Evolutionary conservation across 495 filamentous ascomycete genomes (phyloP).

Genomic region (Tirmania nivea): DNA sequence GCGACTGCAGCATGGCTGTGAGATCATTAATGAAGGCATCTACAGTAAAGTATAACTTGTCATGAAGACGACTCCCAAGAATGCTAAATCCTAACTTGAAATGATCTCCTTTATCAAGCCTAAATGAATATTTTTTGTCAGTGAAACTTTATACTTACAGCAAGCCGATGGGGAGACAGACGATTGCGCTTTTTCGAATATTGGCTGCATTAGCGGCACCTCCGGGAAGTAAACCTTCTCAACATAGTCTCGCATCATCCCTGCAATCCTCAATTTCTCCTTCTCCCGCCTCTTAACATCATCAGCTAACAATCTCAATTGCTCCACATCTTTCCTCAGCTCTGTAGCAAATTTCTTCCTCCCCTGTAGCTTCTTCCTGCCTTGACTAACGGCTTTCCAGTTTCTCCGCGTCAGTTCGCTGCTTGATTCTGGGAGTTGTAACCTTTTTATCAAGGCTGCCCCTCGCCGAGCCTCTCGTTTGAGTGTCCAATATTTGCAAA

Average conservation of each 20-base stretch:
- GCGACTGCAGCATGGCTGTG: constrained; percentile 10
- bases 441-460: constrained; percentile 70
- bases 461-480: constrained; percentile 85
- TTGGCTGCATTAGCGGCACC: constrained; percentile 49
- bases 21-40: constrained; percentile 19
- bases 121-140: background rate
- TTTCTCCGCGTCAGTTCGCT: constrained; percentile 91
- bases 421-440: constrained; percentile 57
- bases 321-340: constrained; percentile 53
- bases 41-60: constrained; percentile 15
- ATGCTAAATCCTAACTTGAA: constrained; percentile 14
- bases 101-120: constrained; percentile 8
- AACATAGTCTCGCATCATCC: constrained; percentile 51
- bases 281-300: constrained; percentile 49
- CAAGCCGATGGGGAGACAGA: constrained; percentile 11
- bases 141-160: no score
- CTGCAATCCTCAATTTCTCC: constrained; percentile 50
- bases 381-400: constrained; percentile 63
- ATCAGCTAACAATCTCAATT: constrained; percentile 43
- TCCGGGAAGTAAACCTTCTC: constrained; percentile 83
- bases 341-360: constrained; percentile 71
- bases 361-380: constrained; percentile 50
- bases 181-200: constrained; percentile 57
- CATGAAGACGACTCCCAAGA: constrained; percentile 12
- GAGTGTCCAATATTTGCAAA: constrained; percentile 91